Conservation (phyloP, 441 rosid species). For the Adansonia madagascariensis region DNA sequence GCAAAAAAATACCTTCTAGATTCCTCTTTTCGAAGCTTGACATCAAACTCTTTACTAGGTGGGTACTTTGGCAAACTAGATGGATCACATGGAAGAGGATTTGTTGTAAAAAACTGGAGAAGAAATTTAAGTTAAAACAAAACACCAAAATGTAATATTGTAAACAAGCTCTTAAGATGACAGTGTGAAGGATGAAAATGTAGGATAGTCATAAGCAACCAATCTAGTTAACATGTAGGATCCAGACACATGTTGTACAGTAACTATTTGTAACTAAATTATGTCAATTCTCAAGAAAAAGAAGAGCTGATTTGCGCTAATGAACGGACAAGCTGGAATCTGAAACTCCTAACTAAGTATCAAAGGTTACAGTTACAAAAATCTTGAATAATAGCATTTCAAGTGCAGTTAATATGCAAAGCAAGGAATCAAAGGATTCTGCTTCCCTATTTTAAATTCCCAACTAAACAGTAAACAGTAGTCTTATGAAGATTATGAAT, state of each 20-base stretch:
- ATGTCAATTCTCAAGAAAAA: constrained; percentile 1
- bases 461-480: background rate
- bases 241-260: background rate
- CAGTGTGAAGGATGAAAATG: background rate
- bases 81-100: constrained; percentile 78
- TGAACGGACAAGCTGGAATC: background rate
- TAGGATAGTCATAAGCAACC: background rate
- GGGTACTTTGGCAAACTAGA: constrained; percentile 79
- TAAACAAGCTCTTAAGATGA: constrained; percentile 1
- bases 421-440: background rate
- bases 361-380: background rate
- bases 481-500: constrained; percentile 6
- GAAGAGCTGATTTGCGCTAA: background rate
- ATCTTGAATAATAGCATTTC: background rate
- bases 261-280: background rate
- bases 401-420: background rate
- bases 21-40: constrained; percentile 66
- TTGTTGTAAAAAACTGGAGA: constrained; percentile 69
- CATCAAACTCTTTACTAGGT: constrained; percentile 84
- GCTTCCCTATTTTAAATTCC: background rate
- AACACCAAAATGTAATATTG: background rate
- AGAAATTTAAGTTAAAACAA: constrained; percentile 3
- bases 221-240: background rate
- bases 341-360: background rate
- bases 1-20: constrained; percentile 51